Base-by-base conservation (phyloP, 306 rosid species). In the Trifolium dubium region DNA sequence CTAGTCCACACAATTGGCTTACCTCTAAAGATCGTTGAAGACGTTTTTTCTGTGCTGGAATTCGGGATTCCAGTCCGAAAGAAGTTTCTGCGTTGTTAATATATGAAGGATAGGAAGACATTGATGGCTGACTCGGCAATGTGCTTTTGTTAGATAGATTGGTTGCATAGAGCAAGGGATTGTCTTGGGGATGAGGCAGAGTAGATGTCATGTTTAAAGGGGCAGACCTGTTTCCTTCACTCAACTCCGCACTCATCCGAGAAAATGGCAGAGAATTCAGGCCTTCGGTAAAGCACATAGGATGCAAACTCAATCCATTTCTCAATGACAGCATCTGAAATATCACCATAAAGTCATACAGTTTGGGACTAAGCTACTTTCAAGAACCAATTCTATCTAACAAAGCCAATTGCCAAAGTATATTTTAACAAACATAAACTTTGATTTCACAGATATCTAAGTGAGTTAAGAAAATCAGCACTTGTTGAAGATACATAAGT, bases 241-340 rank as follows among this genome's bases (percentile, higher is more conserved):
- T 69, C 15, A 83, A 75, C 69, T 87, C 89, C 83, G 77, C 80
- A 76, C 89, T 69, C 76, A 77, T 73, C 71, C 73, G 88, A 46
- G 93, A 69, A 72, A 86, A 77, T 44, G 84, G 90, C 56, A 79
- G 76, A 65, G 89, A 73, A 67, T 78, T 90, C 76, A 87, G 30
- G 9, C 58, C 87, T 65, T 83, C 98, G 13, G 92, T 84, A 41
- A 83, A 83, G 86, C 91, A 86, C 88, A 89, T 77, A 0, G 97
- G 88, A 80, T 87, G 92, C 91, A 91, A 71, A 85, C 86, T 88
- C 83, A 88, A 82, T 51, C 96, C 96, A 46, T 91, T 87, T 82
- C 95, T 91, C 92, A 94, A 89, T 6, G 96, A 80, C 63, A 94
- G 77, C 96, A 94, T 94, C 98, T 94, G 90, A 79, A 84, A 82